Conservation (phyloP, 371 early-diverging fungal genomes). For the Syncephalis fuscata region DNA sequence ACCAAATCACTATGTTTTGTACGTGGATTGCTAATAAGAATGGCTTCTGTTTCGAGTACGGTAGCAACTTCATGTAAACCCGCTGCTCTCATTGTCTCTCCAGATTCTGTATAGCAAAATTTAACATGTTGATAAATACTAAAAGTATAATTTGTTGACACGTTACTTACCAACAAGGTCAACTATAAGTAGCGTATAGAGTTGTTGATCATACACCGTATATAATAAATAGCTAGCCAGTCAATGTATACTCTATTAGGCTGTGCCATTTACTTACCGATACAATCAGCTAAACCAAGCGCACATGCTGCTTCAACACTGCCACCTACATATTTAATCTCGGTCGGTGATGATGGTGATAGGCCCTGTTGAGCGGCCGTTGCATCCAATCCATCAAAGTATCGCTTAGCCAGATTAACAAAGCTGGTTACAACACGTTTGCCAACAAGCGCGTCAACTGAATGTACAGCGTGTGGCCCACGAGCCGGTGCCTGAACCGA, state of each 20-base stretch:
- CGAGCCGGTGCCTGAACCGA: constrained; percentile 62
- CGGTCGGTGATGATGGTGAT: constrained; percentile 21
- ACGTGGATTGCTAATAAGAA: constrained; percentile 54
- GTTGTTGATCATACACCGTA: no score
- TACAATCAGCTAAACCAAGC: constrained; percentile 89
- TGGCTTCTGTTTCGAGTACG: constrained; percentile 68
- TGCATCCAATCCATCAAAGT: constrained; percentile 53
- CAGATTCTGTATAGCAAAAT: no score
- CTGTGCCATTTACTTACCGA: constrained; percentile 46
- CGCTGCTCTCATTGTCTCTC: constrained; percentile 97
- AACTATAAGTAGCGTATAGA: constrained; percentile 22
- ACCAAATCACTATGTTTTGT: constrained; percentile 44
- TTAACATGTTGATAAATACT: no score
- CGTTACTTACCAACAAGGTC: constrained; percentile 33
- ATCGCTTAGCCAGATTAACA: constrained; percentile 37
- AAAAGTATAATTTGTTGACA: no score
- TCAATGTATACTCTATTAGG: no score
- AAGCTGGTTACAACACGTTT: constrained; percentile 90
- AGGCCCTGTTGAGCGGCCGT: constrained; percentile 13
- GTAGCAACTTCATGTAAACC: constrained; percentile 77
- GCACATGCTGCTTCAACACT: constrained; percentile 94
- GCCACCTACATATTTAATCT: constrained; percentile 73
- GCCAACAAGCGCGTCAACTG: constrained; percentile 60
- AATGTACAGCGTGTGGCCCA: constrained; percentile 14
- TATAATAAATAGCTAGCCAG: no score